Evolutionary conservation across 1,284 basidiomycete genomes (phyloP), one percentile per base, ranked within the genome.

Genomic region (Psilocybe mexicana): DNA sequence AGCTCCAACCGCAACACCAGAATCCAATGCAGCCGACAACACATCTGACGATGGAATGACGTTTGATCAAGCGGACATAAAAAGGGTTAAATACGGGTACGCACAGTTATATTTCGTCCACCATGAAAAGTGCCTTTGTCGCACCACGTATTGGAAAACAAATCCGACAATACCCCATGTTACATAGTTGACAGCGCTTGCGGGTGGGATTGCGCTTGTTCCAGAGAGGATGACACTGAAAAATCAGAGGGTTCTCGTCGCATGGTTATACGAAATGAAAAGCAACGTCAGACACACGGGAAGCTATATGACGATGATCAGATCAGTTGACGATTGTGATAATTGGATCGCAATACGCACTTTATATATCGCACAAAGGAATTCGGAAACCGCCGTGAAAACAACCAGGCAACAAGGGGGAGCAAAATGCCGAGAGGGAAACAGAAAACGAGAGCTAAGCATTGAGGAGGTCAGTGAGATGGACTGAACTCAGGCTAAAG

Each of bases 131-230:
- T 60, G 58, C 65, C 71, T 71, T 45, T 78, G 73, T 2, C 85
- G 74, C n/a, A 86, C 71, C 38, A 81, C 62, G 66, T 79, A 87
- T 64, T 87, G 81, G 67, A 85, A 86, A 56, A 85, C 74, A 67
- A 86, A 86, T 14, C 82, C 82, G 47, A 82, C 74, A 25, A 79
- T 72, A 33, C 81, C 76, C 81, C 80, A 84, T 1, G 78, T 73
- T 7, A 83, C 74, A 59, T 79, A 83, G 68, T 85, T 79, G 54
- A 76, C 68, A 8, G 75, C 73, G 10, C 68, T 72, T 5, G 81
- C 83, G 2, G 84, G 82, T 1, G 86, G 85, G 47, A 86, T 81
- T 50, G 71, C 70, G 7, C 74, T 72, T 1, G 79, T 78, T 2
- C 82, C 82, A 10, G 76, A 75, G 58, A 85, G 76, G 51, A 83